Evolutionary conservation across 2,329 filamentous ascomycete genomes (phyloP), one percentile per base, ranked within the genome.

Genomic region (Pestalotiopsis sp.): DNA sequence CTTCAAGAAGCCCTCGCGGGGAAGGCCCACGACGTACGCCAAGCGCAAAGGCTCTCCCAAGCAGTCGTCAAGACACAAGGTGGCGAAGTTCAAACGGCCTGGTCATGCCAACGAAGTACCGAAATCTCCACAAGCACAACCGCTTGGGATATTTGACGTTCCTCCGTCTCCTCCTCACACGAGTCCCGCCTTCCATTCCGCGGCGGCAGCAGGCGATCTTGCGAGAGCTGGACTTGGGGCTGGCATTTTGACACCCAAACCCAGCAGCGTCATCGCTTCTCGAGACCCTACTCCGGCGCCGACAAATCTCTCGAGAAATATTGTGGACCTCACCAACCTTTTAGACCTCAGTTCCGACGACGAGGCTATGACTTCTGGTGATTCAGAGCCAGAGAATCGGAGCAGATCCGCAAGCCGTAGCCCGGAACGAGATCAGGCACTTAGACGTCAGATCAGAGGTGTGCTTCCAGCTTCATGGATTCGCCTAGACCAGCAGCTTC

Each of bases 391-490:
- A 1, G 82, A 86, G 27, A 74, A 80, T 13, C 80, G 76, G 56
- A 68, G n/a, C 20, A 39, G 39, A 7, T 25, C 49, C 68, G 14
- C 66, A 72, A 65, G 73, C 67, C 49, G 71, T 66, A 66, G 70
- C 70, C 2, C 80, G 81, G 45, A 84, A 79, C 59, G 64, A 11
- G 59, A 68, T 27, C 17, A 62, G 41, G 41, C 41, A 14, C 45
- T 68, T 7, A 59, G 45, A 31, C 69, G 67, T 12, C 82, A 83
- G 65, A 88, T 91, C 62, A 84, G 84, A 66, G 89, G 89, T 25
- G 89, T 91, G 7, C 82, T 91, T 59, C 90, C 90, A 52, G 90
- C 90, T n/a, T 92, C 90, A 5, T 91, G 89, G 86, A 82, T 91
- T 67, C 85, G 89, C 57, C 77, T 92, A 27, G 88, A 91, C 73